Evolutionary conservation across 2,329 filamentous ascomycete species (phyloP).

Genomic region (Arthrobotrys entomopaga): DNA sequence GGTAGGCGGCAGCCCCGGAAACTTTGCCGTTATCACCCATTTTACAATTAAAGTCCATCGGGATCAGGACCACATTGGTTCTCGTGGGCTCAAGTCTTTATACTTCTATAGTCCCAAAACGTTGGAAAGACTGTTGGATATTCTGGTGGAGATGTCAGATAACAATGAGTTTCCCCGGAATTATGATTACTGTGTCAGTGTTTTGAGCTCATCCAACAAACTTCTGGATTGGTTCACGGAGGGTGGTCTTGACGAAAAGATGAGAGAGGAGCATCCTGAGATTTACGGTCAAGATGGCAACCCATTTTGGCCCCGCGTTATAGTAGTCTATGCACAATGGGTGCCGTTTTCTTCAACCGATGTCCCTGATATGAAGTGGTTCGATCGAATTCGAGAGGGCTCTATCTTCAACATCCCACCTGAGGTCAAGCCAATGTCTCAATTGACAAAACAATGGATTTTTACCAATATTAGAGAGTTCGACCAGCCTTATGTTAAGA

Average conservation of each 20-base stretch:
- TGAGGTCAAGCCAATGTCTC: conserved; percentile 64
- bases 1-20: conserved; percentile 61
- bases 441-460: conserved; percentile 65
- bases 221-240: conserved; percentile 62
- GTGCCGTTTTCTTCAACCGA: conserved; percentile 63
- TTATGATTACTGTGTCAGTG: conserved; percentile 66
- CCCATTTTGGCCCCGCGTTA: conserved; percentile 63
- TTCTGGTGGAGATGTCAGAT: conserved; percentile 65
- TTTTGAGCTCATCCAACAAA: conserved; percentile 63
- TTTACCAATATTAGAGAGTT: conserved; percentile 66
- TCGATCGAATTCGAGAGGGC: conserved; percentile 61
- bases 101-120: conserved; percentile 63
- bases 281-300: conserved; percentile 58
- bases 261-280: conserved; percentile 58
- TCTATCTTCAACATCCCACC: conserved; percentile 59
- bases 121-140: conserved; percentile 62
- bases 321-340: conserved; percentile 67
- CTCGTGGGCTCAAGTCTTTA: conserved; percentile 63
- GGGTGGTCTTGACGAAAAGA: conserved; percentile 61
- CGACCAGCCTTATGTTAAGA: conserved; percentile 66
- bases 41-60: conserved; percentile 62
- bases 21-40: conserved; percentile 61
- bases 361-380: conserved; percentile 62
- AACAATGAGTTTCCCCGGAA: conserved; percentile 64
- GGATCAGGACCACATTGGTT: conserved; percentile 63